Percentiles rank a stretch among this genome's conserved stretches.
These are phyloP conservation scores for Cocos nucifera DNA, from an alignment of 176 grass and related monocot genomes.

Conservation along the genomic window DNA sequence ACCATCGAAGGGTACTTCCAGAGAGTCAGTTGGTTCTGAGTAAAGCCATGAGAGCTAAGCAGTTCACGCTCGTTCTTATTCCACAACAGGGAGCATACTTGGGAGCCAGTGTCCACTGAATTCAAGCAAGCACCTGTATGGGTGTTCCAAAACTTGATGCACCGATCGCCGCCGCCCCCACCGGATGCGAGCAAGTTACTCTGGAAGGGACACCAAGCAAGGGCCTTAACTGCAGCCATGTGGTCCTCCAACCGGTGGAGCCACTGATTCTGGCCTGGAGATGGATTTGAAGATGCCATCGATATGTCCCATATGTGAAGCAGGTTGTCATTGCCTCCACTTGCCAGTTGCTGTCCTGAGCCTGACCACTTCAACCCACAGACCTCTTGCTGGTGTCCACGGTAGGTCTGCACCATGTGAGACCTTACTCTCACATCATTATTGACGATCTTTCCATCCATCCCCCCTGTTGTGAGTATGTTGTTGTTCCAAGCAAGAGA, in stretches of 20 bases:
- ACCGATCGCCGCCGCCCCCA: constrained; percentile 29
- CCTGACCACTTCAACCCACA: constrained; percentile 52
- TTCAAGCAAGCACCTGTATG: constrained; percentile 50
- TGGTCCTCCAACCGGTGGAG: constrained; percentile 37
- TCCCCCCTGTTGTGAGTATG: constrained; percentile 39
- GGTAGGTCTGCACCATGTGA: constrained; percentile 39
- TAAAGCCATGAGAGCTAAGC: constrained; percentile 48
- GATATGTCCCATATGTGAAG: constrained; percentile 54
- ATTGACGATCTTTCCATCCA: constrained; percentile 50
- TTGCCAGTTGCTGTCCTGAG: constrained; percentile 42
- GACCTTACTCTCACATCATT: constrained; percentile 48
- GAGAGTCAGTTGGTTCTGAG: constrained; percentile 38
- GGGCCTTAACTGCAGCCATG: constrained; percentile 41
- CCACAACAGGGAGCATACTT: constrained; percentile 40
- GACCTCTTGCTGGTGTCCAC: constrained; percentile 37
- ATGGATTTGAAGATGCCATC: constrained; percentile 31
- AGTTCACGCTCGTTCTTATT: constrained; percentile 45
- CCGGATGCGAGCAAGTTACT: constrained; percentile 51
- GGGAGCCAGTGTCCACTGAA: constrained; percentile 40
- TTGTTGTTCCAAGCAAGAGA: constrained; percentile 44
- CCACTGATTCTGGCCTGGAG: constrained; percentile 35
- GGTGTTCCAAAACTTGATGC: constrained; percentile 67
- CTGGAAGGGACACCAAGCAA: constrained; percentile 60
- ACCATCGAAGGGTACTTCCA: constrained; percentile 51
- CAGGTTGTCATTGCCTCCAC: constrained; percentile 57